These are phyloP conservation scores for Trichoderma gracile DNA, from an alignment of 2,329 filamentous ascomycete species.

Conservation along the genomic window DNA sequence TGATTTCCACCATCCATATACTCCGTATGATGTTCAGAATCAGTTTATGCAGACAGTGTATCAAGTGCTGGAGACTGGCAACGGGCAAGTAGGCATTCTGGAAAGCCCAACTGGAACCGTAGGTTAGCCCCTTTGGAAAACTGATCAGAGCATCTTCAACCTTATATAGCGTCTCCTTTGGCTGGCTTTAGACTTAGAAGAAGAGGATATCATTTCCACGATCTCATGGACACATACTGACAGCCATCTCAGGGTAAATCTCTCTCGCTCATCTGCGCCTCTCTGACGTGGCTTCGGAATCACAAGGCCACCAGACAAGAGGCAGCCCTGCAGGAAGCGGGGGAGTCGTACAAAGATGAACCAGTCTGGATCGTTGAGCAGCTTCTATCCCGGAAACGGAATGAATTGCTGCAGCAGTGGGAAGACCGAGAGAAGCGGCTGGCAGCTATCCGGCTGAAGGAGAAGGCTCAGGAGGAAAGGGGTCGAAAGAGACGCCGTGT, in stretches of 20 bases:
- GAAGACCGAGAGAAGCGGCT: constrained; percentile 74
- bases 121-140: constrained; percentile 29
- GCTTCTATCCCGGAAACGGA: constrained; percentile 66
- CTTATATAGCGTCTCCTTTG: background rate
- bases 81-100: constrained; percentile 81
- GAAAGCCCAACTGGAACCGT: constrained; percentile 88
- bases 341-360: constrained; percentile 60
- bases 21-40: constrained; percentile 83
- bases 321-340: constrained; percentile 49
- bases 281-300: constrained; percentile 86
- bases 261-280: constrained; percentile 83
- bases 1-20: constrained; percentile 84
- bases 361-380: constrained; percentile 84
- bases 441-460: constrained; percentile 63
- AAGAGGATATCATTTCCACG: background rate
- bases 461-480: constrained; percentile 57
- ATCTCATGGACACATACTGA: constrained; percentile 2
- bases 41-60: constrained; percentile 87
- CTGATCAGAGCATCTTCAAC: background rate
- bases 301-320: constrained; percentile 67
- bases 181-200: background rate
- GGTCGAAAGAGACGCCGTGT: constrained; percentile 49
- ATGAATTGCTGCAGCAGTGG: constrained; percentile 65
- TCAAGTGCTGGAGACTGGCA: constrained; percentile 66
- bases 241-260: constrained; percentile 71